Percentiles rank a stretch among this genome's conserved stretches.
Conservation (phyloP, 805 yeast genomes). For the Yamadazyma akitaensis region DNA sequence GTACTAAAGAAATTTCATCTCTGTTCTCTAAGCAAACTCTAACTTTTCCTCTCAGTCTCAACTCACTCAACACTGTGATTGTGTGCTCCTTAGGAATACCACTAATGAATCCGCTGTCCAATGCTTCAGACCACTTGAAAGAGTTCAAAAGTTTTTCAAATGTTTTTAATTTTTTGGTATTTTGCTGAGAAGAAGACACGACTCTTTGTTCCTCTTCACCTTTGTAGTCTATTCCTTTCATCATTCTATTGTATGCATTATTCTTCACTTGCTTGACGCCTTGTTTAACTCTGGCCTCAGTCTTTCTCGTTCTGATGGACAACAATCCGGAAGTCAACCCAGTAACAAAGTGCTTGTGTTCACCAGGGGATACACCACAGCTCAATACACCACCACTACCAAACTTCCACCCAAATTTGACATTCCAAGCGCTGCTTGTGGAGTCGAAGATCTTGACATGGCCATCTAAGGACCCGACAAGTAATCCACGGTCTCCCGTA, state of each 20-base stretch:
- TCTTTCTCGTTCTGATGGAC: constrained; percentile 82
- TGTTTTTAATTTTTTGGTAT: constrained; percentile 62
- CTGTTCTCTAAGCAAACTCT: constrained; percentile 75
- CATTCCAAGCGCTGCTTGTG: constrained; percentile 69
- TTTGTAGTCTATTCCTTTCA: constrained; percentile 85
- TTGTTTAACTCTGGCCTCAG: constrained; percentile 54
- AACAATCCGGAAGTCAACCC: constrained; percentile 89
- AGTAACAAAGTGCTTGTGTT: constrained; percentile 76
- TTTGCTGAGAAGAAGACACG: constrained; percentile 46
- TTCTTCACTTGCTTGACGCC: constrained; percentile 50
- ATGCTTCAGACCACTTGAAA: constrained; percentile 90
- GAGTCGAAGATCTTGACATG: constrained; percentile 94
- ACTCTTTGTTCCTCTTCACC: constrained; percentile 84
- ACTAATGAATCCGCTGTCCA: constrained; percentile 77
- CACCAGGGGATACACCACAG: constrained; percentile 84
- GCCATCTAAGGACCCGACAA: constrained; percentile 95
- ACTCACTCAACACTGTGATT: constrained; percentile 77
- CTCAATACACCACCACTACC: constrained; percentile 84
- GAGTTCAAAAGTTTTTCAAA: constrained; percentile 83
- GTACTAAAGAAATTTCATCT: constrained; percentile 83
- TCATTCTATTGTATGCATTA: constrained; percentile 71
- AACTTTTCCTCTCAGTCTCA: constrained; percentile 85
- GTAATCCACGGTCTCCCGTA: constrained; percentile 72
- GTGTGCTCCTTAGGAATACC: constrained; percentile 81
- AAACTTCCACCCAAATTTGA: constrained; percentile 95